phyloP scores from a whole-genome alignment of 1,284 basidiomycete genomes.

The Ceratobasidium sp. region DNA sequence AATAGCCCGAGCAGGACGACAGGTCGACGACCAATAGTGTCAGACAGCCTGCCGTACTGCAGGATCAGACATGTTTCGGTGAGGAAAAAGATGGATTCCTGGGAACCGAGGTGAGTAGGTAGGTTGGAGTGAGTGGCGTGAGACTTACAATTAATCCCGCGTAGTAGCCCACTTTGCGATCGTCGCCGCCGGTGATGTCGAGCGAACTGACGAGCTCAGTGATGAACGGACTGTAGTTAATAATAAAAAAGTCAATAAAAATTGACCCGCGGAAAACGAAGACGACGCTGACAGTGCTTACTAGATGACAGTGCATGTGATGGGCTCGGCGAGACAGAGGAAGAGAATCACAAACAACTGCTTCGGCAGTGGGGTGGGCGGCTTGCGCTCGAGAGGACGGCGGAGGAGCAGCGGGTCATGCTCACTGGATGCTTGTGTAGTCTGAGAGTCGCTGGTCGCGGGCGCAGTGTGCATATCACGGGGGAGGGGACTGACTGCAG shows the following conservation, averaged over 20 bases:
- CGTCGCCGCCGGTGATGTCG: slow-evolving; percentile 71
- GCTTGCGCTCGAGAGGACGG: slow-evolving; percentile 35
- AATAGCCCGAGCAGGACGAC: slow-evolving; percentile 75
- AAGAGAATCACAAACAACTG: slow-evolving; percentile 63
- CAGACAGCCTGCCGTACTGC: slow-evolving; percentile 80
- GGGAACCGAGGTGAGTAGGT: slow-evolving; percentile 53
- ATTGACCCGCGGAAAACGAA: background rate
- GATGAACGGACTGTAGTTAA: slow-evolving; percentile 16
- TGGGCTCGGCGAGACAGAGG: slow-evolving; percentile 69
- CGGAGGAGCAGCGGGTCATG: slow-evolving; percentile 28
- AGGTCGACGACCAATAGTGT: slow-evolving; percentile 77
- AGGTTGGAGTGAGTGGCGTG: slow-evolving; percentile 53
- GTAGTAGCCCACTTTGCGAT: slow-evolving; percentile 73
- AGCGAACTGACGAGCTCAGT: slow-evolving; percentile 70
- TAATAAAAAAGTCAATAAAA: background rate
- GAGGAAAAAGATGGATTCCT: slow-evolving; percentile 81
- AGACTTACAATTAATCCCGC: slow-evolving; percentile 69
- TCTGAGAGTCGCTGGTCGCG: background rate
- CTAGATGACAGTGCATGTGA: slow-evolving; percentile 77
- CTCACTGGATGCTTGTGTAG: slow-evolving; percentile 12
- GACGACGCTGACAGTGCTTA: background rate
- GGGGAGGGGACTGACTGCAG: slow-evolving; percentile 5
- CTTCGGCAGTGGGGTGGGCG: slow-evolving; percentile 67
- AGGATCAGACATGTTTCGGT: slow-evolving; percentile 68
- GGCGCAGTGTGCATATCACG: slow-evolving; percentile 39